Evolutionary conservation across 23 red algal species (phyloP), one percentile per base, ranked within the genome.

Genomic region (Gracilaria caudata): DNA sequence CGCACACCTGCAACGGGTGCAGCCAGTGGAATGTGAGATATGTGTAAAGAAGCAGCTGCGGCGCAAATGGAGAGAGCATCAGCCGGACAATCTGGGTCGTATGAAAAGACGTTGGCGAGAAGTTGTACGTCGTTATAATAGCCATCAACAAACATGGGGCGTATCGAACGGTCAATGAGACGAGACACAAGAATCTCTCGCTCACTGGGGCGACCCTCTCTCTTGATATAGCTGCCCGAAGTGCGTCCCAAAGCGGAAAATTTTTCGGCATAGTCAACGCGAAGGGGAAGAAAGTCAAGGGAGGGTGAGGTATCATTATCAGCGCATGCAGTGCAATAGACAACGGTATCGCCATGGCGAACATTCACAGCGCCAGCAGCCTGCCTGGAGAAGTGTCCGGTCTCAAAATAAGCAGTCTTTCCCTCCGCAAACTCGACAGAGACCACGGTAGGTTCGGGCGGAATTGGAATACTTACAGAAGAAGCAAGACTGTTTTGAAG

Each of bases 261-360:
- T 23, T 92, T 89, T 49, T 98, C 96, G 7, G 90, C 43, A 86
- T 94, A 98, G 56, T 98, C 96, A n/a, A 98, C 96, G 47, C 96
- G 92, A 64, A 98, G 89, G 20, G 95, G 96, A 0, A 94, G 80
- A 79, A 98, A 98, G 38, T 94, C 96, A 78, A 84, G 29, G 38
- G 39, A 77, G 44, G 86, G 77, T 23, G 86, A 60, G 10, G 77
- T 34, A 10, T 73, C 38, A 0, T 46, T 40, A 30, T 84, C 71
- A 20, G 82, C 77, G 60, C 96, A 98, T 12, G 90, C 91, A n/a
- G 96, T 98, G 79, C 96, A 94, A 46, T 90, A 93, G 10, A 98
- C 88, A 7, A 98, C 75, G 4, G 96, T 94, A 64, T 87, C 90
- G 21, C 96, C 96, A 59, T 53, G 39, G 33, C 96, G 92, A 23